phyloP scores from a whole-genome alignment of 1,284 basidiomycete genomes.

The Marasmius fiardii region DNA sequence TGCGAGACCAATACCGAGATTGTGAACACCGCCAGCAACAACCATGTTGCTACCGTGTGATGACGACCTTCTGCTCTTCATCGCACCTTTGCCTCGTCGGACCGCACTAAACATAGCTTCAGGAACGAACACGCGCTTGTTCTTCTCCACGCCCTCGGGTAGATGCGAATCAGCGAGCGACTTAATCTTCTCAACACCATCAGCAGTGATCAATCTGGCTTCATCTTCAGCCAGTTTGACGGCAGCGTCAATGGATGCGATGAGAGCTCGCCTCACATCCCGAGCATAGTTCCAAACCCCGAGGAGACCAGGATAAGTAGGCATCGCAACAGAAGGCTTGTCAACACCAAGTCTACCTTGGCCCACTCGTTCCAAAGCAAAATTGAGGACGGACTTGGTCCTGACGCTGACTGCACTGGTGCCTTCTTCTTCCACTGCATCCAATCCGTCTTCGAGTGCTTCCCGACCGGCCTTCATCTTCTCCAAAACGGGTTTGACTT shows the following conservation, averaged over 20 bases:
- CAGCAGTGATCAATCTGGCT: conserved; percentile 68
- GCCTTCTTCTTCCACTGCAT: conserved; percentile 78
- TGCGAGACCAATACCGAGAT: conserved; percentile 73
- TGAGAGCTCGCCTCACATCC: conserved; percentile 80
- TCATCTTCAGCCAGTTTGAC: conserved; percentile 84
- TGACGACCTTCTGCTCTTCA: conserved; percentile 40
- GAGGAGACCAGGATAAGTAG: conserved; percentile 85
- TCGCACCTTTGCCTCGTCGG: conserved; percentile 46
- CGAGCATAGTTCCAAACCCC: conserved; percentile 87
- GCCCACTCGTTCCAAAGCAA: conserved; percentile 77
- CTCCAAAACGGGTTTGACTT: conserved; percentile 81
- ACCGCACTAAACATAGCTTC: conserved; percentile 89
- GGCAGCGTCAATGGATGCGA: conserved; percentile 80
- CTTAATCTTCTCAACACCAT: conserved; percentile 69
- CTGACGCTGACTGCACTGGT: conserved; percentile 51
- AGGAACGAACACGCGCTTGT: conserved; percentile 86
- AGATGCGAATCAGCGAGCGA: conserved; percentile 78
- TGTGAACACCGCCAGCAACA: conserved; percentile 70
- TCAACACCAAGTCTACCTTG: conserved; percentile 70
- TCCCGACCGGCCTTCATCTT: conserved; percentile 79
- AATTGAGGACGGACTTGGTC: conserved; percentile 61
- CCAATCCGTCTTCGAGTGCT: conserved; percentile 75
- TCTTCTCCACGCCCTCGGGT: conserved; percentile 78
- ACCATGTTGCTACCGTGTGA: conserved; percentile 41
- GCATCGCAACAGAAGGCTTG: conserved; percentile 51